Base-by-base conservation (phyloP, 495 filamentous ascomycete species). In the Sphaerosporella brunnea region DNA sequence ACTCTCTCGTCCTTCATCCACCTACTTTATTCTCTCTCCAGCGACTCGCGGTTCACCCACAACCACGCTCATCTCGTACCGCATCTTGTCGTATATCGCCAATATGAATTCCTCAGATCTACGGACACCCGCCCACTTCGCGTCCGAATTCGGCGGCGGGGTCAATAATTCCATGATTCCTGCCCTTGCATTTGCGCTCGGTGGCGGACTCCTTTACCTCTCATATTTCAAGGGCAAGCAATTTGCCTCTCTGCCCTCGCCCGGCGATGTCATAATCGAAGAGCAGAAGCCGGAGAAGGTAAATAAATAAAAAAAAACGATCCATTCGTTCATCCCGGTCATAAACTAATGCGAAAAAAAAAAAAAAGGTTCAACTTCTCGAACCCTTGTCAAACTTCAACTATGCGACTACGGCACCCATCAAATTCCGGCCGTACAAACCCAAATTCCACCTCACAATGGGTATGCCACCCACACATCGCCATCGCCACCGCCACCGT, bases 381-480 rank as follows among this genome's bases (percentile, higher is more conserved):
- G 63, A 69, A 23, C 68, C 79, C 4, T 62, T 83, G 0, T 38
- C 61, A 0, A 59, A 66, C 37, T 83, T 85, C 54, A 61, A 81
- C 53, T 81, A 74, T 69, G 51, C 66, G 39, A 63, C 64, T 0
- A 73, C 69, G n/a, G 64, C 72, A 30, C 81, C 80, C 0, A 47
- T 71, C 2, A 68, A 77, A 41, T 66, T 80, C 9, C 68, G 79
- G 7, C 77, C 77, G 1, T 84, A 83, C 62, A 81, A 78, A 53
- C 71, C 77, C 10, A 80, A 69, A 35, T 84, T 80, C 55, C 69
- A 82, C 51, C 66, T 84, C 47, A 80, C 78, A 1, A 83, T 86
- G 79, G 77, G 80, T 79, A 53, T 9, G 10, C 34, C 2, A 16
- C n/a, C 42, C 15, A 7, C 23, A 24, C 46, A 5, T 32, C 28